Evolutionary conservation across 2,329 filamentous ascomycete species (phyloP), one percentile per base, ranked within the genome.

Genomic region (Aspergillus sergii): DNA sequence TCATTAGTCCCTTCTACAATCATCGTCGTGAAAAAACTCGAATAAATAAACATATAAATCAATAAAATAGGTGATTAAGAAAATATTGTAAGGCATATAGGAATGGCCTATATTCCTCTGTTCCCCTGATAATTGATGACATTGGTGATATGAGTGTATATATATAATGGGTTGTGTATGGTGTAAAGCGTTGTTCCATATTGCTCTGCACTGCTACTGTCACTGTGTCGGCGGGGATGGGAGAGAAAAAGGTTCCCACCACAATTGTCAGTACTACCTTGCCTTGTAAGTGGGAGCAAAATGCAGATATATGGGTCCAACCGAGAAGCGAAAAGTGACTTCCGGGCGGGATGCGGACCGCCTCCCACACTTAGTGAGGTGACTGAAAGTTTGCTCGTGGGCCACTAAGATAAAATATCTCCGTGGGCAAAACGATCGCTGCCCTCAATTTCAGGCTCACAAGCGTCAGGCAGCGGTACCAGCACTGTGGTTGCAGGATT

Each of bases 321-420:
- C 56, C 56, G 43, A 54, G 28, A 34, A 45, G 28, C 46, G 30
- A 58, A 61, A 63, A 65, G 62, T 68, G 66, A 70, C 64, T 69
- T 68, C 57, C 68, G 67, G 68, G 68, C 67, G 67, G 68, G 68
- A 69, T 60, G 63, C 68, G 68, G 68, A 63, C 68, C 68, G 67
- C 62, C 66, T 63, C 61, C 67, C 65, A 70, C 62, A 60, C 59
- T 63, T 63, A 58, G 59, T 60, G 61, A 60, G 46, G 59, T 46
- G 48, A 58, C 26, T 30, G 54, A 57, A 51, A 60, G 55, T 66
- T 62, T 30, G 45, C 60, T 32, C 34, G 34, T 30, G 60, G 46
- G 57, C 63, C 63, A 57, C 60, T 65, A 57, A 65, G 41, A 41
- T 57, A 60, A 28, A 50, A 61, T 59, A 41, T 60, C 55, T 53